Conservation (phyloP, 352 stramenopile genomes). For the Phytophthora nicotianae region DNA sequence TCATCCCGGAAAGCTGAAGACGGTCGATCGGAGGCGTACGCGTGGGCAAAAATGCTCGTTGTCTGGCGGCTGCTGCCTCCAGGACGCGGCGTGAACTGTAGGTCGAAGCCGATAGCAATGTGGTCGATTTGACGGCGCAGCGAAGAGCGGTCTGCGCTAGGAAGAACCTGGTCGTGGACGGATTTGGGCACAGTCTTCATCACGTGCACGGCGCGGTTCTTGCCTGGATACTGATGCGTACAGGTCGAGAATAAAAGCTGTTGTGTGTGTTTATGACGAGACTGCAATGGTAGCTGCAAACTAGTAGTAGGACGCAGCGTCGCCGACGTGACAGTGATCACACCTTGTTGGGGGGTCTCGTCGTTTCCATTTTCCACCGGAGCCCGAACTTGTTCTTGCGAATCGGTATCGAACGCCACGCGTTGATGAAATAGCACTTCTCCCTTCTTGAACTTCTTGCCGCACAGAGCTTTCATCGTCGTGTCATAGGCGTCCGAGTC, state of each 20-base stretch:
- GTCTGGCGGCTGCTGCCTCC: conserved; percentile 35
- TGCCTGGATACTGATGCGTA: conserved; percentile 48
- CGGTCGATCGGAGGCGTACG: conserved; percentile 49
- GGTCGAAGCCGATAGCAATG: too few species aligned
- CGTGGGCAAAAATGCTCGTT: conserved; percentile 52
- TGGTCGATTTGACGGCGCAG: conserved; percentile 55
- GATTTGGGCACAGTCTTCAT: conserved; percentile 56
- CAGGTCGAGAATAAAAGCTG: conserved; percentile 58
- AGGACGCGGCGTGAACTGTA: too few species aligned
- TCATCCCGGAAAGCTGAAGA: conserved; percentile 36
- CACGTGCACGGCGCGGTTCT: conserved; percentile 53
- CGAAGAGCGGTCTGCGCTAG: conserved; percentile 41
- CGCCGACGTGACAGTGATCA: conserved; percentile 37
- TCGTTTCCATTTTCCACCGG: conserved; percentile 11
- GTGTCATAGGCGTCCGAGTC: conserved; percentile 50
- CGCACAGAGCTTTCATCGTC: conserved; percentile 57
- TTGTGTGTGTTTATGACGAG: conserved; percentile 25
- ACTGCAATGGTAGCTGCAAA: background rate
- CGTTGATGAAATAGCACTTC: conserved; percentile 56
- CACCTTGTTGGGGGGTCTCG: conserved; percentile 24
- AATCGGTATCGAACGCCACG: conserved; percentile 34
- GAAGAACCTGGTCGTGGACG: conserved; percentile 58
- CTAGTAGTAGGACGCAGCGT: background rate
- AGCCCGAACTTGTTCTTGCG: conserved; percentile 24
- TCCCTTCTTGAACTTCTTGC: conserved; percentile 54